phyloP scores from a whole-genome alignment of 108 stramenopile genomes.

The Pseudonitzschia pungens region DNA sequence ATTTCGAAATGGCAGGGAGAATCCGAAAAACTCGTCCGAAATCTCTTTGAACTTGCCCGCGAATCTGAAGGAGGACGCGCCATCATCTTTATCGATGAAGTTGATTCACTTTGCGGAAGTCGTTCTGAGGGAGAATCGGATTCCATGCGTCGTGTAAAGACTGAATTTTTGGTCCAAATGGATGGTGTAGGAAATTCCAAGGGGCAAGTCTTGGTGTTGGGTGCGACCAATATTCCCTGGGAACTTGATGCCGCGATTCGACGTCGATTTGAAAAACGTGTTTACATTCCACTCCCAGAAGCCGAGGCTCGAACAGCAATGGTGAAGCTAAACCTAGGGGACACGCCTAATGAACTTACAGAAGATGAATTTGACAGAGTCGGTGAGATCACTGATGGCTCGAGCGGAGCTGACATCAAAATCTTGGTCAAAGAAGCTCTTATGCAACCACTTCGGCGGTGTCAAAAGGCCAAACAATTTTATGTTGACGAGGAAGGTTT shows the following conservation, averaged over 20 bases:
- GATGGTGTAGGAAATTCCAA: conserved; percentile 92
- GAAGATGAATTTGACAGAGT: conserved; percentile 83
- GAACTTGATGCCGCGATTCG: conserved; percentile 99
- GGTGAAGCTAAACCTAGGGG: conserved; percentile 91
- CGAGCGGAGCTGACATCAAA: conserved; percentile 92
- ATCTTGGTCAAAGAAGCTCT: conserved; percentile 97
- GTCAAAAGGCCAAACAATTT: conserved; percentile 95
- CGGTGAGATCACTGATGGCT: conserved; percentile 83
- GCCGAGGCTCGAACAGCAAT: conserved; percentile 83
- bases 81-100: conserved; percentile 97
- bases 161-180: conserved; percentile 99
- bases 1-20: conserved; percentile 99
- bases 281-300: conserved; percentile 98
- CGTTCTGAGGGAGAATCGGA: conserved; percentile 93
- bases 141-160: conserved; percentile 92
- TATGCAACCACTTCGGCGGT: conserved; percentile 94
- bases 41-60: conserved; percentile 98
- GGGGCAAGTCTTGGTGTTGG: conserved; percentile 85
- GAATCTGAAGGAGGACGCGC: conserved; percentile 81
- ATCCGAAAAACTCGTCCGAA: conserved; percentile 93
- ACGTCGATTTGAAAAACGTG: conserved; percentile 98
- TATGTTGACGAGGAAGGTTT: conserved; percentile 49
- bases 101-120: conserved; percentile 92
- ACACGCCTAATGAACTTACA: conserved; percentile 84
- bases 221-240: conserved; percentile 99